Conservation (phyloP, 139 green algal genomes). For the Micromonas pusilla region DNA sequence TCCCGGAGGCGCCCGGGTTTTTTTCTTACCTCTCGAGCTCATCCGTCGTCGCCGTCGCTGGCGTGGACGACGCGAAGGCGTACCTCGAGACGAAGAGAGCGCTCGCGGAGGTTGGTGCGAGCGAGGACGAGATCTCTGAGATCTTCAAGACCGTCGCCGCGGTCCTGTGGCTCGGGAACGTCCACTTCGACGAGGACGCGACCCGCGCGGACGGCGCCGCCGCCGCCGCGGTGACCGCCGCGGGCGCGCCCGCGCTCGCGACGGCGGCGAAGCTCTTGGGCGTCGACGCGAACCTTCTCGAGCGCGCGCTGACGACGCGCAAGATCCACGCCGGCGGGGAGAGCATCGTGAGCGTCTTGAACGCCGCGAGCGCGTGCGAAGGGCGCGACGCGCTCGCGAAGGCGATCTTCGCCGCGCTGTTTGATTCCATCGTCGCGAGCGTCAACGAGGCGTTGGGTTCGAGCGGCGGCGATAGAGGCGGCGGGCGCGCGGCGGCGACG, state of each 20-base stretch:
- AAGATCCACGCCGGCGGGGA: slow-evolving; percentile 56
- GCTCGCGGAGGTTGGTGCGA: slow-evolving; percentile 20
- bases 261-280: slow-evolving; percentile 27
- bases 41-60: slow-evolving; percentile 68
- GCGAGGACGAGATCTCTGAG: slow-evolving; percentile 11
- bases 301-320: slow-evolving; percentile 27
- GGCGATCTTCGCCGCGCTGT: slow-evolving; percentile 58
- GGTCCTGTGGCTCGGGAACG: slow-evolving; percentile 42
- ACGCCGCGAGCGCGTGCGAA: slow-evolving; percentile 53
- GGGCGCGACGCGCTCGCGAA: slow-evolving; percentile 44
- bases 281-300: slow-evolving; percentile 22
- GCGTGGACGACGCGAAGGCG: slow-evolving; percentile 57
- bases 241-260: background rate
- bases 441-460: slow-evolving; percentile 33
- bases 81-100: slow-evolving; percentile 2
- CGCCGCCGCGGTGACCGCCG: background rate
- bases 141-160: slow-evolving; percentile 46
- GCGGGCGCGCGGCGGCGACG: slow-evolving; percentile 2
- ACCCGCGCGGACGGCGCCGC: background rate
- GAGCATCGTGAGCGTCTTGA: slow-evolving; percentile 61
- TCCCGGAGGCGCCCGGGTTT: slow-evolving; percentile 23
- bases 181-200: slow-evolving; percentile 16
- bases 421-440: slow-evolving; percentile 47
- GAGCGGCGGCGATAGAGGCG: background rate
- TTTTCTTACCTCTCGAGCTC: slow-evolving; percentile 79